phyloP scores from a whole-genome alignment of 2,329 filamentous ascomycete genomes.

The Arthrobotrys sphaeroides region DNA sequence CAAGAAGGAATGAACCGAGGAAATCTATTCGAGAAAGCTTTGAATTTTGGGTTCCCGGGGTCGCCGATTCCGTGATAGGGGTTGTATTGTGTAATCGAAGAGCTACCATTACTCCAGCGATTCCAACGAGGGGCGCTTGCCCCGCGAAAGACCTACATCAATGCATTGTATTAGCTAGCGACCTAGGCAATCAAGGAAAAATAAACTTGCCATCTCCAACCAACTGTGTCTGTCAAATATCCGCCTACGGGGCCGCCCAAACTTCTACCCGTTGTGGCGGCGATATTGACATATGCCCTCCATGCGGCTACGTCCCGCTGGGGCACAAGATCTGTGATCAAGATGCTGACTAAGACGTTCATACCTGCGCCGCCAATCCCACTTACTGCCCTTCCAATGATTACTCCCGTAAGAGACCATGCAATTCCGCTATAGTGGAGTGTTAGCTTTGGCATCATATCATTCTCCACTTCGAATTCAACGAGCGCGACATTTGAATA shows the following conservation, averaged over 20 bases:
- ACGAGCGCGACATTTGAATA: too few relatives aligned
- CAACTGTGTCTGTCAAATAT: conserved; percentile 70
- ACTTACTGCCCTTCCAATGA: conserved; percentile 66
- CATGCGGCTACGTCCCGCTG: conserved; percentile 67
- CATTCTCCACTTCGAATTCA: not conserved
- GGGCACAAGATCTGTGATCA: conserved; percentile 68
- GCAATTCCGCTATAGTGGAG: conserved; percentile 60
- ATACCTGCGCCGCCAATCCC: conserved; percentile 67
- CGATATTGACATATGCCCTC: conserved; percentile 67
- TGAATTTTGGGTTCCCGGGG: conserved; percentile 10
- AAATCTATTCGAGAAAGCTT: conserved; percentile 49
- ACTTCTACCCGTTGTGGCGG: conserved; percentile 66
- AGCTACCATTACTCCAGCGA: conserved; percentile 65
- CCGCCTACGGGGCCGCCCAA: conserved; percentile 70
- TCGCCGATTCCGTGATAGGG: not conserved
- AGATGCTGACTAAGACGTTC: conserved; percentile 65
- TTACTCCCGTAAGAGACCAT: conserved; percentile 65
- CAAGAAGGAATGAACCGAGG: conserved; percentile 33
- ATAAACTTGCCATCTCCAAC: conserved; percentile 71
- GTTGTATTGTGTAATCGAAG: conserved; percentile 20
- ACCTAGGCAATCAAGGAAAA: too few relatives aligned
- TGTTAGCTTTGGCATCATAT: not conserved
- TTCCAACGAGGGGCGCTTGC: conserved; percentile 67
- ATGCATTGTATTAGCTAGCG: too few relatives aligned
- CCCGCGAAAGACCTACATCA: conserved; percentile 66